Percentiles rank a stretch among this genome's conserved stretches.
Evolutionary conservation across 2,329 filamentous ascomycete species (phyloP).

Genomic region (Epicoccum nigrum): DNA sequence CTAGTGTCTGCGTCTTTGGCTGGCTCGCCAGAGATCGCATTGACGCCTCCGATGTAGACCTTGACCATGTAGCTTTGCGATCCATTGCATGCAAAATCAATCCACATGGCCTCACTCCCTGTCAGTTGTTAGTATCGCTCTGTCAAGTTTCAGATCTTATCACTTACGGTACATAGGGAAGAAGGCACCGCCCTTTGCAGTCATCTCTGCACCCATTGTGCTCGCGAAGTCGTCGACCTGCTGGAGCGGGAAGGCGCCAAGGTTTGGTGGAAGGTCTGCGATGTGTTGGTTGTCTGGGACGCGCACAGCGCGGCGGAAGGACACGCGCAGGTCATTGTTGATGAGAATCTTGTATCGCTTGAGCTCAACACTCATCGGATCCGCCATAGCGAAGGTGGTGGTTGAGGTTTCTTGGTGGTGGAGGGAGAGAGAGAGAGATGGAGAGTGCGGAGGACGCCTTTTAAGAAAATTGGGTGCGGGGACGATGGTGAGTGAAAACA

Average conservation of each 20-base stretch:
- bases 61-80: slow-evolving; percentile 45
- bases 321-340: slow-evolving; percentile 22
- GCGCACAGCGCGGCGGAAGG: slow-evolving; percentile 24
- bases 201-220: slow-evolving; percentile 36
- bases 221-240: slow-evolving; percentile 27
- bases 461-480: too few species aligned
- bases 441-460: too few species aligned
- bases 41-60: slow-evolving; percentile 51
- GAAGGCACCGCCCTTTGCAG: slow-evolving; percentile 53
- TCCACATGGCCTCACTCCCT: slow-evolving; percentile 54
- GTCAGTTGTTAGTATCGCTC: neutral
- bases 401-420: neutral
- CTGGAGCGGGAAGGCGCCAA: slow-evolving; percentile 22
- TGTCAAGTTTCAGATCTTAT: neutral
- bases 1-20: slow-evolving; percentile 22
- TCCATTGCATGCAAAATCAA: slow-evolving; percentile 35
- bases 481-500: too few species aligned
- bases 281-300: slow-evolving; percentile 41
- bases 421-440: neutral
- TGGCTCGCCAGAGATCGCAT: slow-evolving; percentile 46
- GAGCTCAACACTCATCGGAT: neutral
- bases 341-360: neutral
- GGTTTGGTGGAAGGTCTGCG: slow-evolving; percentile 18
- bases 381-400: neutral
- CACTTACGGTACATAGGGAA: slow-evolving; percentile 58